Base-by-base conservation (phyloP, 768 basidiomycete genomes). In the Trametes cingulata region DNA sequence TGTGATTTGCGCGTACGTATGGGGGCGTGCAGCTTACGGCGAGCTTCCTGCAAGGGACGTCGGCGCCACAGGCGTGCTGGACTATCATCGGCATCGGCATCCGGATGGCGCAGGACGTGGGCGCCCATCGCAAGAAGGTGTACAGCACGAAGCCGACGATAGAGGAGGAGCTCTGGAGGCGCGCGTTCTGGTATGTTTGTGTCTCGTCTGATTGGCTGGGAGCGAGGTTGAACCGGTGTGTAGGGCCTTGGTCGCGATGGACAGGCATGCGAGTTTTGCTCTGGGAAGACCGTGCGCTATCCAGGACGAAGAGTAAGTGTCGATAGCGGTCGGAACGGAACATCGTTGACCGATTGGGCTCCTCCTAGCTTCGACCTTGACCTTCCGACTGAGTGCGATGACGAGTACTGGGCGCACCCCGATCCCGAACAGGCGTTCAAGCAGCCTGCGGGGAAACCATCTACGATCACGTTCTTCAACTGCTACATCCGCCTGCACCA, bases 351-450 rank as follows among this genome's bases (percentile, higher is more conserved):
- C 13, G 14, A 19, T 12, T 7, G 6, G 35, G 36, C 1, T 13
- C 10, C 13, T 36, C 13, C 25, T 63, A 91, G 89, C 66, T 86
- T 90, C 66, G 90, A 93, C 64, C 76, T 88, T 6, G 90, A 91
- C 52, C 73, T 85, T 35, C 91, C 91, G 40, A 78, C 90, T 6
- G 91, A 93, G 71, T 87, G 93, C 14, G 91, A 95, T 64, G 87
- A 89, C 65, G 84, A 87, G 62, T 92, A 85, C 68, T 95, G 91
- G 91, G 80, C 84, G 17, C 74, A 73, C 39, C 73, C 75, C 27
- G 85, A 86, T 61, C 82, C 83, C 0, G 74, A 78, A 2, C 76
- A 80, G 40, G 80, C 79, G 17, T 91, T 88, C 71, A 75, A 82
- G 53, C 90, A 91, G 68, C 91, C 90, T 10, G 68, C 74, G 13